A percentile compares a stretch with the other conserved stretches of the same genome.
Evolutionary conservation across 2,329 filamentous ascomycete genomes (phyloP).

Genomic region (Chrysosporium queenslandicum): DNA sequence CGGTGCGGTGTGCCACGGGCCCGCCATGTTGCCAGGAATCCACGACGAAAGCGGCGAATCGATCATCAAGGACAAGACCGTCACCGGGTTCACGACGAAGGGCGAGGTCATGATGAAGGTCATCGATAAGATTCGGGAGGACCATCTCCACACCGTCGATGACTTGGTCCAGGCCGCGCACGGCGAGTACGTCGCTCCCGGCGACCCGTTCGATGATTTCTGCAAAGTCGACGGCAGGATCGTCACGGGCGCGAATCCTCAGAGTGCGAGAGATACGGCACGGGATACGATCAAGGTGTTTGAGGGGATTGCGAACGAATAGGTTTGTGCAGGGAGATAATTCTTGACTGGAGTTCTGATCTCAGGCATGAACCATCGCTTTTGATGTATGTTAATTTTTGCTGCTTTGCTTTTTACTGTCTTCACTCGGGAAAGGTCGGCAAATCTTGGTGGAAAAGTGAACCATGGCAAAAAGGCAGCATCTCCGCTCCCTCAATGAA

Average conservation of each 20-base stretch:
- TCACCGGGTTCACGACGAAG: conserved; percentile 35
- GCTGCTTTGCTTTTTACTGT: not conserved
- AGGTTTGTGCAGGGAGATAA: too few relatives aligned
- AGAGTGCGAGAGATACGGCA: conserved; percentile 34
- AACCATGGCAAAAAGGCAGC: too few relatives aligned
- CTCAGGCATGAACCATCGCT: too few relatives aligned
- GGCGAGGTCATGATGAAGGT: conserved; percentile 30
- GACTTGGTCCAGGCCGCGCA: conserved; percentile 12
- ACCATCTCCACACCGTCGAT: conserved; percentile 17
- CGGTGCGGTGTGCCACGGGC: conserved; percentile 35
- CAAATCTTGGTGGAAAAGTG: too few relatives aligned
- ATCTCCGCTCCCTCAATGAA: not conserved
- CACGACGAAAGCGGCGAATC: conserved; percentile 25
- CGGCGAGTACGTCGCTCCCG: conserved; percentile 15
- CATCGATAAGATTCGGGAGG: conserved; percentile 25
- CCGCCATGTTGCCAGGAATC: conserved; percentile 30
- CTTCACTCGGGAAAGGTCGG: too few relatives aligned
- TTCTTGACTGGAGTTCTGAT: not conserved
- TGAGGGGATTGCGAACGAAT: conserved; percentile 21
- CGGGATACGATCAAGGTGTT: conserved; percentile 33
- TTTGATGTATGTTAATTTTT: too few relatives aligned
- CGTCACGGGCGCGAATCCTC: conserved; percentile 37
- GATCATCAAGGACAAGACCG: conserved; percentile 30
- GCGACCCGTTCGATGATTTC: conserved; percentile 16
- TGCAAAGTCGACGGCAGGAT: conserved; percentile 21